Conservation (phyloP, 2,329 filamentous ascomycete species). For the Sporothrix luriei region DNA sequence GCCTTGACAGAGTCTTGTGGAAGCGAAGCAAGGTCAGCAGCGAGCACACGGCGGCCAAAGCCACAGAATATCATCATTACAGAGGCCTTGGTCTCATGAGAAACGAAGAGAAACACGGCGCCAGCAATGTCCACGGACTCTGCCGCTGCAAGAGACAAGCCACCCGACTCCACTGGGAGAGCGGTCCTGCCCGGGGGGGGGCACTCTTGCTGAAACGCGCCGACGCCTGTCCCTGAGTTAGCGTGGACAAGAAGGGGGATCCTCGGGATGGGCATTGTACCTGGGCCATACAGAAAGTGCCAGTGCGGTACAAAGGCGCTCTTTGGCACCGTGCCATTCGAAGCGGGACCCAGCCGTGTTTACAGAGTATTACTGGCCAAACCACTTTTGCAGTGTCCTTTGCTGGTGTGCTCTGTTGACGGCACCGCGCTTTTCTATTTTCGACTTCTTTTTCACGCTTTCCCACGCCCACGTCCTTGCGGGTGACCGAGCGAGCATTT, state of each 20-base stretch:
- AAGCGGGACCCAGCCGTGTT: slow-evolving; percentile 26
- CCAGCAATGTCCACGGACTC: neutral
- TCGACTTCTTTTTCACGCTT: neutral
- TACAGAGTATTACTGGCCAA: neutral
- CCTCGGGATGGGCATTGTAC: neutral
- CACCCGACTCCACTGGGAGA: slow-evolving; percentile 27
- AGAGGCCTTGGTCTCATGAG: neutral
- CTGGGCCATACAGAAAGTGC: neutral
- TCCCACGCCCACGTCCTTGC: neutral
- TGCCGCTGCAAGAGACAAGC: slow-evolving; percentile 23
- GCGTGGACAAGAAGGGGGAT: slow-evolving; percentile 26
- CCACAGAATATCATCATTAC: neutral
- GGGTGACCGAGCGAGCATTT: neutral
- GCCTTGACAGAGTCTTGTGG: neutral
- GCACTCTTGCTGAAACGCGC: slow-evolving; percentile 35
- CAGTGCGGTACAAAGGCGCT: neutral
- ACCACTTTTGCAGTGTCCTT: neutral
- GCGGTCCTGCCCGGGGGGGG: slow-evolving; percentile 25
- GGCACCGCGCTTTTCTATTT: neutral
- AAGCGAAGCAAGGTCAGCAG: neutral
- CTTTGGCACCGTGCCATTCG: slow-evolving; percentile 13
- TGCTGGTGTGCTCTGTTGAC: neutral
- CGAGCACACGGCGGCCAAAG: neutral
- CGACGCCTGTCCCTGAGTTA: slow-evolving; percentile 34
- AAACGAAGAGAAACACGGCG: neutral